A percentile compares a stretch with the other conserved stretches of the same genome.
Conservation (phyloP, 108 stramenopile species). For the Cyclotella cryptica region DNA sequence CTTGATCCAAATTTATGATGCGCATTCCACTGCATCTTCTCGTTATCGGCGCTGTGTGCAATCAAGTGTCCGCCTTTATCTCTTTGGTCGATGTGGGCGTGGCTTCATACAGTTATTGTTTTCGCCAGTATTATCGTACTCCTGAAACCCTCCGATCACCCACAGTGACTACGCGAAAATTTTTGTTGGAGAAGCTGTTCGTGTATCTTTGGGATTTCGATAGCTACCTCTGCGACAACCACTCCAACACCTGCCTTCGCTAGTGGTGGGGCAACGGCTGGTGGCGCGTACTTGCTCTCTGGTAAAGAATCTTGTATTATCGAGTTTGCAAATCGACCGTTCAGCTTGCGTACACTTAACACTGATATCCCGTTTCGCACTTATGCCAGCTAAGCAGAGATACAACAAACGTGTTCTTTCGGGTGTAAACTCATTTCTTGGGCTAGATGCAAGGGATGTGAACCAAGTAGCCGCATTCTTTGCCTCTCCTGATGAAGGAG, state of each 20-base stretch:
- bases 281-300: slow-evolving; percentile 83
- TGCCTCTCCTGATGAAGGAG: slow-evolving; percentile 63
- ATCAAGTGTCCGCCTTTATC: too few relatives aligned
- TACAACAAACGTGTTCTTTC: slow-evolving; percentile 85
- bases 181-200: slow-evolving; percentile 25
- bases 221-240: slow-evolving; percentile 7
- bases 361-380: background rate
- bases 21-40: too few relatives aligned
- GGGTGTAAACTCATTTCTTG: slow-evolving; percentile 70
- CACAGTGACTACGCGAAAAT: slow-evolving; percentile 16
- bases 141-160: background rate
- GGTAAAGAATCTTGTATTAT: slow-evolving; percentile 17
- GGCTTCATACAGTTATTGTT: too few relatives aligned
- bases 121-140: too few relatives aligned
- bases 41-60: too few relatives aligned
- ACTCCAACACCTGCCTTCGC: slow-evolving; percentile 51
- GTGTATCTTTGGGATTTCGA: slow-evolving; percentile 14
- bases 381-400: slow-evolving; percentile 71
- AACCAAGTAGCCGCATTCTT: slow-evolving; percentile 65
- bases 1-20: too few relatives aligned
- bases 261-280: slow-evolving; percentile 87
- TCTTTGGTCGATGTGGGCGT: too few relatives aligned
- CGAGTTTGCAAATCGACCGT: background rate
- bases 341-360: background rate
- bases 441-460: slow-evolving; percentile 58